Evolutionary conservation across 2,329 filamentous ascomycete genomes (phyloP).

Genomic region (Gaeumannomyces tritici): DNA sequence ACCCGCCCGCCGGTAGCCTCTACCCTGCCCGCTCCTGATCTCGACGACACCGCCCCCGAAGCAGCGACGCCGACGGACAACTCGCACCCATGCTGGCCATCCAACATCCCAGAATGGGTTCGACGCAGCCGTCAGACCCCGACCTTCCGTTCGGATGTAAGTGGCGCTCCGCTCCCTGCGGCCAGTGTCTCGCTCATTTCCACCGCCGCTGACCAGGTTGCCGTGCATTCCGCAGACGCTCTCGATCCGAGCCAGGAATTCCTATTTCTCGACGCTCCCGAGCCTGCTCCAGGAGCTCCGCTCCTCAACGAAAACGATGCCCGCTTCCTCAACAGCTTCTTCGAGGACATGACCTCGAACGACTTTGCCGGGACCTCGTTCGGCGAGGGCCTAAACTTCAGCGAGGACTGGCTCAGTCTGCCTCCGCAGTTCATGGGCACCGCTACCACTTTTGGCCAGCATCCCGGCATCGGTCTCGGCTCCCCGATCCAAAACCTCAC

Average conservation of each 20-base stretch:
- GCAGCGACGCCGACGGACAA: background rate
- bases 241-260: constrained; percentile 32
- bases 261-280: constrained; percentile 44
- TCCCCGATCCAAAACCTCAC: constrained; percentile 17
- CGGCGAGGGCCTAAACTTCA: constrained; percentile 40
- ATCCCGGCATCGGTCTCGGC: constrained; percentile 23
- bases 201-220: constrained; percentile 2
- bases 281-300: constrained; percentile 53
- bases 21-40: background rate
- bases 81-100: constrained; percentile 48
- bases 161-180: constrained; percentile 19
- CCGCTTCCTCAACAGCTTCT: constrained; percentile 29
- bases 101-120: constrained; percentile 49
- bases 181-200: constrained; percentile 8
- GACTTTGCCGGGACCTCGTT: constrained; percentile 39
- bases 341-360: constrained; percentile 42
- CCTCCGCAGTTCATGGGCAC: constrained; percentile 59
- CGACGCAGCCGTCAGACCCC: constrained; percentile 43
- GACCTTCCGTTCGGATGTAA: constrained; percentile 59
- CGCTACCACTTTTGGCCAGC: constrained; percentile 51
- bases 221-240: constrained; percentile 30
- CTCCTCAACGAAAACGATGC: constrained; percentile 52
- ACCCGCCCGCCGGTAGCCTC: constrained; percentile 1
- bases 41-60: background rate
- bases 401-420: constrained; percentile 45